Evolutionary conservation across 148 eudicot species (phyloP).

Genomic region (Euryodendron excelsum): DNA sequence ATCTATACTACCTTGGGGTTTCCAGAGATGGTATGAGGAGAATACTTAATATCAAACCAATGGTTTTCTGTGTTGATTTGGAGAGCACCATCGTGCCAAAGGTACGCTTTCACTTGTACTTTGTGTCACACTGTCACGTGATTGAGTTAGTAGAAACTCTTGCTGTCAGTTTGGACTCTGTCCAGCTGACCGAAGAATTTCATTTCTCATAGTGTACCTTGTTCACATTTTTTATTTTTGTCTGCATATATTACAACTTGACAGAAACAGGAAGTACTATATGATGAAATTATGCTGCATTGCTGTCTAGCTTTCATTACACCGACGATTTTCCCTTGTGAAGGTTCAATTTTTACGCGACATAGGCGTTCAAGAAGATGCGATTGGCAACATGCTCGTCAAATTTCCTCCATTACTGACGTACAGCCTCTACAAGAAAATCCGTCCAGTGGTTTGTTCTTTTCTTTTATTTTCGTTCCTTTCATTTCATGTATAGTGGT

Average conservation of each 20-base stretch:
- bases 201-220: not conserved
- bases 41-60: constrained; percentile 76
- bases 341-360: constrained; percentile 89
- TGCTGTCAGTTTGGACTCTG: not conserved
- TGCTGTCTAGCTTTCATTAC: not conserved
- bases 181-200: not conserved
- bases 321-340: constrained; percentile 6
- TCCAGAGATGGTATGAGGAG: constrained; percentile 80
- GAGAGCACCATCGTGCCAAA: constrained; percentile 74
- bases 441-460: constrained; percentile 89
- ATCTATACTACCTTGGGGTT: constrained; percentile 82
- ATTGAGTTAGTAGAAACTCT: not conserved
- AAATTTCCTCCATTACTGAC: constrained; percentile 84
- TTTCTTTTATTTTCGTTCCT: constrained; percentile 12
- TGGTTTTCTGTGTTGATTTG: constrained; percentile 77
- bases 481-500: constrained; percentile 3
- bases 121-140: too few species aligned
- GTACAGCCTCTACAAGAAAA: constrained; percentile 91
- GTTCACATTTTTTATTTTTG: not conserved
- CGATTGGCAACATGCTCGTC: constrained; percentile 77
- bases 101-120: constrained; percentile 39
- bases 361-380: constrained; percentile 74
- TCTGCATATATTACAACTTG: not conserved
- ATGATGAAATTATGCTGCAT: not conserved
- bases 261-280: not conserved